Evolutionary conservation across 768 basidiomycete genomes (phyloP), one percentile per base, ranked within the genome.

Genomic region (Tephrocybe sp.): DNA sequence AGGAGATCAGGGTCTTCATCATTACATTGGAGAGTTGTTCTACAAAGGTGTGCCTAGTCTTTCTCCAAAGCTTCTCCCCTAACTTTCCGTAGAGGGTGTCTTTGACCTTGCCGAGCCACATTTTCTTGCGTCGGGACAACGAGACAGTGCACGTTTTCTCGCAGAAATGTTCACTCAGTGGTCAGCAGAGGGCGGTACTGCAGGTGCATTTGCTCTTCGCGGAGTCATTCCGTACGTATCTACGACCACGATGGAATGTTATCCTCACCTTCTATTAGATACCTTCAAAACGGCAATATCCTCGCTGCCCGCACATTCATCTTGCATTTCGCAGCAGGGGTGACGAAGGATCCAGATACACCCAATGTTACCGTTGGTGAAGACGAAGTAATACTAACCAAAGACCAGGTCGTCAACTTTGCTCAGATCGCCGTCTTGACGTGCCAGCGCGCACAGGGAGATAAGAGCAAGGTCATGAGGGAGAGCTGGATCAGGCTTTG

Each of bases 261-360:
- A 48, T 46, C 22, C 31, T 24, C 49, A 37, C 46, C 26, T 41
- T 32, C 28, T 16, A 13, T n/a, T 59, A 91, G 89, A 49, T 90
- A 89, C 60, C 73, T 94, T 19, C 80, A 79, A 53, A 90, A 92
- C 45, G 91, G 92, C 13, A 93, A 93, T 55, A 87, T 99, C 61
- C 82, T 92, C n/a, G 90, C 90, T 4, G 91, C 96, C 3, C 83
- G 84, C n/a, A 83, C 87, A n/a, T 97, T 98, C 75, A 85, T 96
- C 64, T 74, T 78, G n/a, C 81, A 85, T 41, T 92, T 89, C 65
- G 76, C 86, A 40, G 75, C 85, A 42, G 79, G 81, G 49, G 70
- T 90, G 5, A 73, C 86, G 38, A 62, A 75, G 16, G 74, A 78
- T 32, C 59, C 74, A 40, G 66, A 76, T 53, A 68, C 70, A 21